These are phyloP conservation scores for Kalmusia sp. DNA, from an alignment of 2,329 filamentous ascomycete species.

Conservation along the genomic window DNA sequence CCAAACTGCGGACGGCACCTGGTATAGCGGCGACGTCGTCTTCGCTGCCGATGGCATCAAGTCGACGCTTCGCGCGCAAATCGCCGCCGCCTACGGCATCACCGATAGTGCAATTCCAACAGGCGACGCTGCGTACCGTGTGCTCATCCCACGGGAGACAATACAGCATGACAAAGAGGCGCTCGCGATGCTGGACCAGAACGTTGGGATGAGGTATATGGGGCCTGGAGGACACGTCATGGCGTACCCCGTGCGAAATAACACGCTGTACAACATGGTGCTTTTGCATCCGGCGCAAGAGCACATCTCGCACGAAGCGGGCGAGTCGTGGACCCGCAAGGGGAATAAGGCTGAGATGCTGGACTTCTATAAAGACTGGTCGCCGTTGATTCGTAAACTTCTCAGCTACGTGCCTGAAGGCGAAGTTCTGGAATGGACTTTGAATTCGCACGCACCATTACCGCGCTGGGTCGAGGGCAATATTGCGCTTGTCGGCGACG, in stretches of 20 bases:
- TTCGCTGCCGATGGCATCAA: too few relatives aligned
- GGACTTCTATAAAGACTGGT: conserved; percentile 65
- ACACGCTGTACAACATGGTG: conserved; percentile 71
- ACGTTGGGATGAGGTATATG: conserved; percentile 77
- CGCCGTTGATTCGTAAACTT: conserved; percentile 66
- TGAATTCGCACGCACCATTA: conserved; percentile 67
- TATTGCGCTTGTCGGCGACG: conserved; percentile 22
- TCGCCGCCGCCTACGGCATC: too few relatives aligned
- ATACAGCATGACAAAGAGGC: conserved; percentile 73
- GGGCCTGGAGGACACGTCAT: conserved; percentile 78
- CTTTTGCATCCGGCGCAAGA: conserved; percentile 69
- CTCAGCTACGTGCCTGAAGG: conserved; percentile 68
- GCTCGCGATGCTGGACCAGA: conserved; percentile 69
- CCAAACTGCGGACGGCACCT: too few relatives aligned
- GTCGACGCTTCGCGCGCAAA: too few relatives aligned
- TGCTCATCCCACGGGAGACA: conserved; percentile 73
- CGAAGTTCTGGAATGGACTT: conserved; percentile 72
- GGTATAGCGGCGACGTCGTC: too few relatives aligned
- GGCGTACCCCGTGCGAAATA: conserved; percentile 74
- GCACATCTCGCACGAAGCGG: too few relatives aligned
- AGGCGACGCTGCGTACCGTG: conserved; percentile 78
- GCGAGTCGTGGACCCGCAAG: conserved; percentile 69
- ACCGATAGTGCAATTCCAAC: too few relatives aligned
- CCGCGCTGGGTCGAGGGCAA: conserved; percentile 59
- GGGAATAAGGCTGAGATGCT: conserved; percentile 68